Percentiles rank a stretch among this genome's conserved stretches.
Evolutionary conservation across 768 basidiomycete genomes (phyloP).

Genomic region (Trametes coccinea): DNA sequence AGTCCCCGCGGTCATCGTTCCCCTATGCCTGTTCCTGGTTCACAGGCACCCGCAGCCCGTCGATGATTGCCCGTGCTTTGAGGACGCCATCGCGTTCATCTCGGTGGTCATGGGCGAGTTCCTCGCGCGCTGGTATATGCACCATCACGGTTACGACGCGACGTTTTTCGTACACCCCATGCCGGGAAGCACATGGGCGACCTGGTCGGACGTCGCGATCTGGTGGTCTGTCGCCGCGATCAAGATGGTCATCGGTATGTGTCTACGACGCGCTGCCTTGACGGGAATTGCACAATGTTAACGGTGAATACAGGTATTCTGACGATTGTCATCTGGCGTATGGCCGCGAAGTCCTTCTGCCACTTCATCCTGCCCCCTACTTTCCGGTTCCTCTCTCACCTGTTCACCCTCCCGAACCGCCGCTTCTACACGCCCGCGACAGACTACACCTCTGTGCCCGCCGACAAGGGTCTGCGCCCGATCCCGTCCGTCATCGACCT

Average conservation of each 20-base stretch:
- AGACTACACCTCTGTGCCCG: constrained; percentile 74
- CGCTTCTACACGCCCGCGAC: constrained; percentile 91
- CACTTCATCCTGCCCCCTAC: constrained; percentile 79
- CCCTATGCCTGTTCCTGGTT: constrained; percentile 70
- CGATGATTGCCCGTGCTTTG: constrained; percentile 97
- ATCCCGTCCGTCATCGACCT: constrained; percentile 89
- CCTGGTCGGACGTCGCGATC: constrained; percentile 33
- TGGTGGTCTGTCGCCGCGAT: constrained; percentile 41
- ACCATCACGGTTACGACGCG: constrained; percentile 40
- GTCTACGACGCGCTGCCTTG: not conserved
- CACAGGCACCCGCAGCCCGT: constrained; percentile 92
- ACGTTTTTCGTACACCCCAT: constrained; percentile 40
- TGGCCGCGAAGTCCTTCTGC: constrained; percentile 76
- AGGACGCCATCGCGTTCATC: constrained; percentile 93
- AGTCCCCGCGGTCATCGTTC: constrained; percentile 63
- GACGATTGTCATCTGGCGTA: constrained; percentile 83
- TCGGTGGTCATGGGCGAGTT: constrained; percentile 78
- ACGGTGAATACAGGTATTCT: constrained; percentile 55
- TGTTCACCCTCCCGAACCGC: constrained; percentile 75
- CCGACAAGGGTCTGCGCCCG: constrained; percentile 60
- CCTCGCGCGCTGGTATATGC: constrained; percentile 66
- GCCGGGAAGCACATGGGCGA: constrained; percentile 57
- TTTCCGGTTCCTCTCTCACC: constrained; percentile 72
- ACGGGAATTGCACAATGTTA: not conserved
- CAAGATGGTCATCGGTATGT: constrained; percentile 46